A percentile compares a stretch with the other conserved stretches of the same genome.
Conservation (phyloP, 768 basidiomycete genomes). For the Lanmaoa pseudosensibilis region DNA sequence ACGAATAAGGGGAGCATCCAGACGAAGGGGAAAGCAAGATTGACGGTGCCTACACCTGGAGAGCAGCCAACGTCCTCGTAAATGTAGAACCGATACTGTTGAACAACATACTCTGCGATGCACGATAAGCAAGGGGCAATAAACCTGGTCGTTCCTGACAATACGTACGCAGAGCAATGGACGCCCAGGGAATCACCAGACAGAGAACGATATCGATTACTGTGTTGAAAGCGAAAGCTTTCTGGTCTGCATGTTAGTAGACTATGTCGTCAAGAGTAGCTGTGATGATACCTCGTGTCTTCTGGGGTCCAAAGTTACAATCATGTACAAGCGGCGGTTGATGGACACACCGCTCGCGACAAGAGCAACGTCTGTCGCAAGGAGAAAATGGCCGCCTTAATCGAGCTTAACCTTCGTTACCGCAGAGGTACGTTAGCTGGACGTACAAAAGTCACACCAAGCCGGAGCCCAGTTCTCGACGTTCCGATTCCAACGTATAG, state of each 20-base stretch:
- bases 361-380: constrained; percentile 38
- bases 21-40: constrained; percentile 41
- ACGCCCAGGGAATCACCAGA: constrained; percentile 35
- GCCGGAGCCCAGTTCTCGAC: constrained; percentile 35
- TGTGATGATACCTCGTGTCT: constrained; percentile 7
- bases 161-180: constrained; percentile 32
- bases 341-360: constrained; percentile 45
- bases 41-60: constrained; percentile 35
- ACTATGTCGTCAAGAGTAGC: background rate
- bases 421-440: background rate
- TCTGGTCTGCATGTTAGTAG: constrained; percentile 18
- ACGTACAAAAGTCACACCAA: constrained; percentile 60
- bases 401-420: background rate
- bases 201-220: constrained; percentile 30
- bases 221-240: constrained; percentile 19
- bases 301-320: constrained; percentile 30
- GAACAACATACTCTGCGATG: constrained; percentile 44
- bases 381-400: constrained; percentile 32
- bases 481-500: constrained; percentile 39
- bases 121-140: constrained; percentile 1
- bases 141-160: background rate
- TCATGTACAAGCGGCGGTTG: constrained; percentile 49
- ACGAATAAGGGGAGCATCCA: constrained; percentile 46
- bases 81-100: constrained; percentile 53
- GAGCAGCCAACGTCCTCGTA: constrained; percentile 49